These are phyloP conservation scores for Phoma sp. DNA, from an alignment of 2,329 filamentous ascomycete genomes.

Conservation along the genomic window DNA sequence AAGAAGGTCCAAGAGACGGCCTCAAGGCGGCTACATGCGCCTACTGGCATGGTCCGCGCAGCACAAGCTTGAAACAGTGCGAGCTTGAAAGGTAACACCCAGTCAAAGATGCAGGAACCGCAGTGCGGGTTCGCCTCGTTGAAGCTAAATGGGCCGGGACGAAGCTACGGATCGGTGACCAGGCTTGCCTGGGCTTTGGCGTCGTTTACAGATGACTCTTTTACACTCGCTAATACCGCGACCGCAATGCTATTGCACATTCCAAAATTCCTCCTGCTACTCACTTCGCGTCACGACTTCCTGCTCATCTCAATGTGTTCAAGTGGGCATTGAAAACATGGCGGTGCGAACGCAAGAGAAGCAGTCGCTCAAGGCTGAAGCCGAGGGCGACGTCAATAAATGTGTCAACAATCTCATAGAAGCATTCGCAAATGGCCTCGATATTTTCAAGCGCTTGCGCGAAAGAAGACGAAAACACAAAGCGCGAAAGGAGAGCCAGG, in stretches of 20 bases:
- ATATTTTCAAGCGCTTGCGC: slow-evolving; percentile 53
- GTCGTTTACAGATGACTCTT: slow-evolving; percentile 31
- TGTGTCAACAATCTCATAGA: slow-evolving; percentile 52
- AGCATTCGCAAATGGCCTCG: slow-evolving; percentile 53
- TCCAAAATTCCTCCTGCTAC: slow-evolving; percentile 20
- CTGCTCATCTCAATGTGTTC: slow-evolving; percentile 8
- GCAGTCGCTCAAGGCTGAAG: slow-evolving; percentile 22
- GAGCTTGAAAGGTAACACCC: slow-evolving; percentile 30
- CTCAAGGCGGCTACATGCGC: slow-evolving; percentile 37
- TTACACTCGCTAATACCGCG: slow-evolving; percentile 31
- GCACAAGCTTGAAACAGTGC: slow-evolving; percentile 35
- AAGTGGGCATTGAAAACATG: slow-evolving; percentile 28
- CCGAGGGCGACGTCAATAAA: slow-evolving; percentile 37
- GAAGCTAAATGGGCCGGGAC: slow-evolving; percentile 23
- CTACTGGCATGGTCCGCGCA: slow-evolving; percentile 21
- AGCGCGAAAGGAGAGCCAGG: slow-evolving; percentile 28
- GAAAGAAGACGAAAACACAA: slow-evolving; percentile 43
- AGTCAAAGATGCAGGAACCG: slow-evolving; percentile 45
- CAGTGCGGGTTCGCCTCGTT: slow-evolving; percentile 9
- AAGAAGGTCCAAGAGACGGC: slow-evolving; percentile 31
- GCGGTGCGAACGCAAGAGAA: slow-evolving; percentile 27
- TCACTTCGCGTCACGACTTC: slow-evolving; percentile 18
- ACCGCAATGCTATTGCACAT: slow-evolving; percentile 24
- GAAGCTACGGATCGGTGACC: slow-evolving; percentile 39
- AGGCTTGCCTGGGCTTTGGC: slow-evolving; percentile 27